phyloP scores from a whole-genome alignment of 345 rosid species.

The Mallotus nudiflorus region DNA sequence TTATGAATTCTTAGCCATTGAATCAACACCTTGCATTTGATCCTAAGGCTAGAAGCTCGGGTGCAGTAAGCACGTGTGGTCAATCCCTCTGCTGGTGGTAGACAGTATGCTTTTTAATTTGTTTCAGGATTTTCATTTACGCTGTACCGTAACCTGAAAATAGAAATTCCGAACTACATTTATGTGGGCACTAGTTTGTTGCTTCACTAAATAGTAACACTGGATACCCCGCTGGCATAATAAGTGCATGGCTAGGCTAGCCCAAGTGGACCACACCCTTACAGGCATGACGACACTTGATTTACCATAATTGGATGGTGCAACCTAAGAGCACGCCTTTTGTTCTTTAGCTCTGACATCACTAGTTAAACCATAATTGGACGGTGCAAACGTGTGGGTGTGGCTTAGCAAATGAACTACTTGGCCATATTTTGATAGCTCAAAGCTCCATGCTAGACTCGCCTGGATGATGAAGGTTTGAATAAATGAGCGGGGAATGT shows the following conservation, averaged over 20 bases:
- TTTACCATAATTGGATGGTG: background rate
- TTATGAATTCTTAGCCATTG: too few relatives aligned
- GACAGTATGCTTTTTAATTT: background rate
- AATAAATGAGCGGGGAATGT: too few relatives aligned
- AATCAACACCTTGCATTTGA: too few relatives aligned
- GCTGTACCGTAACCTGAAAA: background rate
- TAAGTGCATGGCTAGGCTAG: background rate
- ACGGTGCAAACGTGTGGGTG: background rate
- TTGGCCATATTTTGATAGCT: background rate
- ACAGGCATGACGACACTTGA: background rate
- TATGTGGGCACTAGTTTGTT: background rate
- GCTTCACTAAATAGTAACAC: background rate
- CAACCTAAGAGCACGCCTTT: too few relatives aligned
- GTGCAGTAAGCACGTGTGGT: too few relatives aligned
- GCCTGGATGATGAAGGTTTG: too few relatives aligned
- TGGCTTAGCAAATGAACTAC: background rate
- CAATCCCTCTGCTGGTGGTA: background rate
- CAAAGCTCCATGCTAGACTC: background rate
- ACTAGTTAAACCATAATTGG: constrained; percentile 1
- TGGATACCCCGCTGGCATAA: background rate
- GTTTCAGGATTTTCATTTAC: background rate
- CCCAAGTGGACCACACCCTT: background rate
- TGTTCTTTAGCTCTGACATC: background rate
- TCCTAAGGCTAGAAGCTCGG: too few relatives aligned
- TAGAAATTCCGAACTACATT: background rate